Evolutionary conservation across 768 basidiomycete genomes (phyloP), one percentile per base, ranked within the genome.

Genomic region (Kwoniella mangroviensis): DNA sequence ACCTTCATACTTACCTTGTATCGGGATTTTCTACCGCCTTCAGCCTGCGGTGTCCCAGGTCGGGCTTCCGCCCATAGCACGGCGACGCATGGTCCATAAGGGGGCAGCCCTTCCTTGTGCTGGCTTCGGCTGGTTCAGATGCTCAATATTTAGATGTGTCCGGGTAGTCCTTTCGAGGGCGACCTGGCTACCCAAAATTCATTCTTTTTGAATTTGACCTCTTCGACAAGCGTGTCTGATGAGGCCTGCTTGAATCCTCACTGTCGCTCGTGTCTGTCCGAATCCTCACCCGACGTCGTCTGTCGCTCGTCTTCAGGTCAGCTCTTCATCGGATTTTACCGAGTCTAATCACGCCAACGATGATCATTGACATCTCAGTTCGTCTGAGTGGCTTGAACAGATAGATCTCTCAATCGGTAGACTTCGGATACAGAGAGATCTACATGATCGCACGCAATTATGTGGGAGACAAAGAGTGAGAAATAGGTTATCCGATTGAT

Each of bases 81-180:
- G 74, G 79, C 79, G 77, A 80, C 79, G 49, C 79, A 78, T 74
- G 67, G 75, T 76, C 74, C 76, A 73, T 60, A 41, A 80, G 73
- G 79, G 75, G 75, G 62, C 56, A 63, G 63, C 67, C 75, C 74
- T 61, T 68, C 71, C 70, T 78, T 80, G 79, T 78, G 79, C 75
- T 80, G 52, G 73, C 73, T 77, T 80, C 79, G 76, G 75, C 71
- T 64, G 76, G 76, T 78, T 80, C 79, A 80, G 66, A 71, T 59
- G 74, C 73, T 67, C 42, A 75, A 80, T 80, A 78, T 78, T 69
- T 80, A 72, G 79, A 75, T 78, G 52, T 68, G 79, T 77, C 68
- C 60, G 72, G 79, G 69, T 60, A 69, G 71, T 76, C 77, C 79
- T 75, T 75, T 77, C 79, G 79, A 74, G 79, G 77, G 75, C 72